phyloP scores from a whole-genome alignment of 2,329 filamentous ascomycete species.

The Fusarium subtropicale region DNA sequence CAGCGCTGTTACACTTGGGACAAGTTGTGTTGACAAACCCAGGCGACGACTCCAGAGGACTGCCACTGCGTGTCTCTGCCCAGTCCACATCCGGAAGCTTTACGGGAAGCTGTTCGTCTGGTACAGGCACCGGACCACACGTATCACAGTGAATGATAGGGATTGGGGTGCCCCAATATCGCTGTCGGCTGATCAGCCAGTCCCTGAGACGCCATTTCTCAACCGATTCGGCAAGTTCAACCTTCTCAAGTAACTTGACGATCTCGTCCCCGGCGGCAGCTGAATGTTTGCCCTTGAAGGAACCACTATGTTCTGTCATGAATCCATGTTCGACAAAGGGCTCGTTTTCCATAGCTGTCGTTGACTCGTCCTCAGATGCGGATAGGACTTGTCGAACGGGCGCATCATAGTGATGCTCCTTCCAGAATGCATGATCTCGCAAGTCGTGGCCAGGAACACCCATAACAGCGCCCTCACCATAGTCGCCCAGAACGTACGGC shows the following conservation, averaged over 20 bases:
- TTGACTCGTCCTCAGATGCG: constrained; percentile 61
- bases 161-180: constrained; percentile 93
- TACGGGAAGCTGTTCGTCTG: constrained; percentile 80
- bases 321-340: constrained; percentile 75
- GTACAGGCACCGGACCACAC: constrained; percentile 85
- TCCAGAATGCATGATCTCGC: constrained; percentile 85
- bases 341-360: constrained; percentile 57
- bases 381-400: constrained; percentile 73
- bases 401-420: constrained; percentile 70
- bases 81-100: constrained; percentile 77
- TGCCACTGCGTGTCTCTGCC: constrained; percentile 76
- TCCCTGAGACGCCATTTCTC: constrained; percentile 86
- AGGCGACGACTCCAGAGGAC: constrained; percentile 77
- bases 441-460: constrained; percentile 88
- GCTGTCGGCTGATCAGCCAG: constrained; percentile 91
- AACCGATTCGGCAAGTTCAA: constrained; percentile 68
- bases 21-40: constrained; percentile 82
- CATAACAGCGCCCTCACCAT: constrained; percentile 91
- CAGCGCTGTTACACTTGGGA: constrained; percentile 76
- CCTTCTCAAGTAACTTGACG: constrained; percentile 65
- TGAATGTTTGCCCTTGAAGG: constrained; percentile 73
- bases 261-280: constrained; percentile 71
- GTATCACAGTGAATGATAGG: constrained; percentile 84
- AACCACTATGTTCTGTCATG: constrained; percentile 74
- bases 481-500: constrained; percentile 86